A percentile compares a stretch with the other conserved stretches of the same genome.
phyloP scores from a whole-genome alignment of 2,329 filamentous ascomycete genomes.

The Aspergillus texensis region DNA sequence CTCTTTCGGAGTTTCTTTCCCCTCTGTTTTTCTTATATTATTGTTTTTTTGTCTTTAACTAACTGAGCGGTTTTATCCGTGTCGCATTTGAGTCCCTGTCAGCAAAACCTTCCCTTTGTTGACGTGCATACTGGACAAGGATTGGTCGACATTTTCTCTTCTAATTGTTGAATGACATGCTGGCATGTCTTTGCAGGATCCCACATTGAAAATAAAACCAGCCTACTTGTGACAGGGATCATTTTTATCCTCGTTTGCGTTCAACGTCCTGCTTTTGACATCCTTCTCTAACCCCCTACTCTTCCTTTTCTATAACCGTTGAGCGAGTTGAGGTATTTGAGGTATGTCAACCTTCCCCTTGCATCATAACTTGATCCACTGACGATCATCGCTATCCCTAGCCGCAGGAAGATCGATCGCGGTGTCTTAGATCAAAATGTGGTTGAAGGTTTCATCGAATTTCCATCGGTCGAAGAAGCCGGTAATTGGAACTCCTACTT shows the following conservation, averaged over 20 bases:
- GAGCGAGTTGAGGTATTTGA: background rate
- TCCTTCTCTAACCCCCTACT: background rate
- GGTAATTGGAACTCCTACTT: slow-evolving; percentile 48
- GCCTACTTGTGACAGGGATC: background rate
- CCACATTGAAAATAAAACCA: background rate
- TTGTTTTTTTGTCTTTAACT: too few relatives aligned
- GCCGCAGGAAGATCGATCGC: background rate
- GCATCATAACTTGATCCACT: background rate
- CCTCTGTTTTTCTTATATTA: background rate
- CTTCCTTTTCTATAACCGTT: background rate
- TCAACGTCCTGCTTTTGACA: too few relatives aligned
- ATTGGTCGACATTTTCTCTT: slow-evolving; percentile 3
- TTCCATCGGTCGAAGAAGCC: slow-evolving; percentile 51
- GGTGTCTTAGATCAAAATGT: slow-evolving; percentile 47
- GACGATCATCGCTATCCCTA: background rate
- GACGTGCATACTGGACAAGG: background rate
- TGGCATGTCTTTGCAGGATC: slow-evolving; percentile 24
- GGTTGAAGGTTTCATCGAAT: slow-evolving; percentile 48
- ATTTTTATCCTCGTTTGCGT: background rate
- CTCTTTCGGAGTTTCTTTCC: slow-evolving; percentile 1
- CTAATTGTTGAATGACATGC: slow-evolving; percentile 19
- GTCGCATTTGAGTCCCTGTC: background rate
- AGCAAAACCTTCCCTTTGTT: slow-evolving; percentile 5
- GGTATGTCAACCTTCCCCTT: background rate
- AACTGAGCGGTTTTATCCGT: background rate